Base-by-base conservation (phyloP, 2,329 filamentous ascomycete genomes). In the Furcasterigmium furcatum region DNA sequence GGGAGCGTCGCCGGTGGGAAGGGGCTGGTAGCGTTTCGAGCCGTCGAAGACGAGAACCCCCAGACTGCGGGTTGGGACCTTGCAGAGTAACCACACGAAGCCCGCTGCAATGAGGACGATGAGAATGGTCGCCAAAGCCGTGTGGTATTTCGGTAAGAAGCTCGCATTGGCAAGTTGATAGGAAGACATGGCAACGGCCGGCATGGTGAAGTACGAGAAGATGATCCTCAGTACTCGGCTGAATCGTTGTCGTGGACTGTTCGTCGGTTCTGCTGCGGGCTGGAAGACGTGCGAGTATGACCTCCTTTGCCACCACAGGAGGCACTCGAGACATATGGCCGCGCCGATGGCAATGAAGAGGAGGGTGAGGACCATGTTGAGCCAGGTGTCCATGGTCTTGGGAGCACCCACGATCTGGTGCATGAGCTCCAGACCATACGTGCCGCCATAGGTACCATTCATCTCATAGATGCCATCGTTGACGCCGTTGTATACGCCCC, bases 131-230 rank as follows among this genome's bases (percentile, higher is more conserved):
- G 56, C 52, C 1, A 39, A 84, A 73, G 54, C 21, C 0, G 51
- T 57, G 30, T 64, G 57, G 24, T 62, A 60, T 1, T 50, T 8
- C 0, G 61, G 60, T 2, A 56, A 27, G 0, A 40, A 12, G 1
- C 20, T 19, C 2, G 49, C 52, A 20, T 48, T 44, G n/a, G 50
- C 51, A 39, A 91, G 70, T 58, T 91, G 87, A 58, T 88, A 91
- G 52, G 87, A 77, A 7, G 86, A 88, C 41, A 90, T 64, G 0
- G 87, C 76, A 9, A 89, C 75, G 38, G 90, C 73, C 0, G 88
- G 88, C 7, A 91, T 66, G 38, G 90, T 71, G 55, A 91, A 85
- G 64, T 84, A 91, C 62, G 87, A 90, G 68, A 87, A 86, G 7
- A 87, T 76, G 47, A 91, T 76, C 21, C 87, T 79, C 49, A 90